Conservation (phyloP, 2,329 filamentous ascomycete species). For the Aureobasidium sp. region DNA sequence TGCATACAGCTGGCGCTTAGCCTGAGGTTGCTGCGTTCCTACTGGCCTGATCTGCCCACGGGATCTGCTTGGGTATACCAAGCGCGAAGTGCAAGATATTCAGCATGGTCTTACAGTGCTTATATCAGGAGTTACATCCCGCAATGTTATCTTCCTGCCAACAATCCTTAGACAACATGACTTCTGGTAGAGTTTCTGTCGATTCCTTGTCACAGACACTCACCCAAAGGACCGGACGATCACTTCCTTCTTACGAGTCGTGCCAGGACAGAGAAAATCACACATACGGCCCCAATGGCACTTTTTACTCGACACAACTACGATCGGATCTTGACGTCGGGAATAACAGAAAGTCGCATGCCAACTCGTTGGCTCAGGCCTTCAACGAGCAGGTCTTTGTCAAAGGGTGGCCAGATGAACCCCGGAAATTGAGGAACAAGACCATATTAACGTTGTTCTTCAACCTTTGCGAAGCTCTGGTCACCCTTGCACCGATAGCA, state of each 20-base stretch:
- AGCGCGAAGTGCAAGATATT: too few species aligned
- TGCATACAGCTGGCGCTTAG: background rate
- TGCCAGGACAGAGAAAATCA: background rate
- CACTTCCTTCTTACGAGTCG: background rate
- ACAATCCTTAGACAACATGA: background rate
- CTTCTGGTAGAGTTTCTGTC: background rate
- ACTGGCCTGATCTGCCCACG: background rate
- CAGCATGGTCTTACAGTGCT: background rate
- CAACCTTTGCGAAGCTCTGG: slow-evolving; percentile 21
- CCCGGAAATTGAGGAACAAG: slow-evolving; percentile 2
- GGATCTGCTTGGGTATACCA: too few species aligned
- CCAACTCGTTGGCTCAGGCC: background rate
- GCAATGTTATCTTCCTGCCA: background rate
- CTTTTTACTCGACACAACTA: too few species aligned
- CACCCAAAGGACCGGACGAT: background rate
- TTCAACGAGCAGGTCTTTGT: background rate
- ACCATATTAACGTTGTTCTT: background rate
- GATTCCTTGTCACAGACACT: background rate
- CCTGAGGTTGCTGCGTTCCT: background rate
- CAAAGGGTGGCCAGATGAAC: slow-evolving; percentile 12
- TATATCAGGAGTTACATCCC: background rate
- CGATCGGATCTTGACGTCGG: background rate
- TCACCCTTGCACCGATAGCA: slow-evolving; percentile 25
- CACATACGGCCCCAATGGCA: background rate
- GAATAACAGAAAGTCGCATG: background rate